A percentile compares a stretch with the other conserved stretches of the same genome.
Evolutionary conservation across 331 rosid species (phyloP).

Genomic region (Rhamnella rubrinervis): DNA sequence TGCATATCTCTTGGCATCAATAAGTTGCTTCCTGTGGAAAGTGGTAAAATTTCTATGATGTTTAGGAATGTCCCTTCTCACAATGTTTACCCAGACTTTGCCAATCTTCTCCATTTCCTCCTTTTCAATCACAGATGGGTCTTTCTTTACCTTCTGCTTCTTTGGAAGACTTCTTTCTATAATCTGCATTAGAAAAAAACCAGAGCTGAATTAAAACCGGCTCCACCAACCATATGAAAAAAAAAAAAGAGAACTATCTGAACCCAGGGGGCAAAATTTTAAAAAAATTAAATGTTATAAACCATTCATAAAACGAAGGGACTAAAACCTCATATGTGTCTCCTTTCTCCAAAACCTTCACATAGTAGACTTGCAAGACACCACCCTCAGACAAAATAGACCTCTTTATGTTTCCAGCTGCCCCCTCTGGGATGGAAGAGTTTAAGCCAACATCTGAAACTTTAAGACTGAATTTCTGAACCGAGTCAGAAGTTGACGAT

Average conservation of each 20-base stretch:
- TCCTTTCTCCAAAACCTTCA: conserved; percentile 98
- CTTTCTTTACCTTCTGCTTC: conserved; percentile 70
- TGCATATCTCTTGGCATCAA: conserved; percentile 90
- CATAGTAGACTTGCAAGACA: conserved; percentile 83
- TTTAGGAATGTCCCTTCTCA: conserved; percentile 86
- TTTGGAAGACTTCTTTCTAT: conserved; percentile 94
- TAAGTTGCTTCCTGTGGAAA: conserved; percentile 84
- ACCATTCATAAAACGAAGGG: conserved; percentile 12
- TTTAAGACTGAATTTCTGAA: conserved; percentile 72
- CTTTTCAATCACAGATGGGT: conserved; percentile 74
- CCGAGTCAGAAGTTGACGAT: conserved; percentile 53
- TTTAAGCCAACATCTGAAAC: conserved; percentile 63
- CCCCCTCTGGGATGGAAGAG: conserved; percentile 96
- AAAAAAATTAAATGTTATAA: background rate
- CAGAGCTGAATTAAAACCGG: conserved; percentile 23
- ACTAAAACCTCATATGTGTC: conserved; percentile 92
- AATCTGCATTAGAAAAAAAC: conserved; percentile 52
- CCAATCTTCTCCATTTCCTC: conserved; percentile 90
- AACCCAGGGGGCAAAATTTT: background rate
- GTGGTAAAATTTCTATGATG: conserved; percentile 68
- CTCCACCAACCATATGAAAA: conserved; percentile 2
- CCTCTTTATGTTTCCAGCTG: conserved; percentile 92
- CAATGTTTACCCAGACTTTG: conserved; percentile 81
- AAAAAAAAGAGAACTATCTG: background rate
- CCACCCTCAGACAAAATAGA: conserved; percentile 95